phyloP scores from a whole-genome alignment of 1,284 basidiomycete species.

The Fomitopsis schrenkii region DNA sequence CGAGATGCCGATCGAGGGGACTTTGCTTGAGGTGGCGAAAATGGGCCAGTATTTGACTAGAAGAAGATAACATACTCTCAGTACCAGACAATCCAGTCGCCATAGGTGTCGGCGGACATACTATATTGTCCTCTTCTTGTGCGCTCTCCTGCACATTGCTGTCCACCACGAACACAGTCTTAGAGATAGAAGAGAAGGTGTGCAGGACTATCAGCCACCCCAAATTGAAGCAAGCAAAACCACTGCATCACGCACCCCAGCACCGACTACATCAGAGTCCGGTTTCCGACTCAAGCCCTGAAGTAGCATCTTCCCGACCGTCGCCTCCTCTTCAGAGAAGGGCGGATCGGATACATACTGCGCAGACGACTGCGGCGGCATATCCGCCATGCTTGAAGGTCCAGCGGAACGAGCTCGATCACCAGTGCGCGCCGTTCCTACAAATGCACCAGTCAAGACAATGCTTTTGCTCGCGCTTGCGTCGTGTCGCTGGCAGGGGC shows the following conservation, averaged over 20 bases:
- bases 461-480: too few species aligned
- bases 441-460: too few species aligned
- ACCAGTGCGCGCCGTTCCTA: background rate
- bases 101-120: too few species aligned
- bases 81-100: too few species aligned
- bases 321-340: background rate
- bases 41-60: too few species aligned
- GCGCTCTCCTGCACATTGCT: too few species aligned
- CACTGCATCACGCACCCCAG: background rate
- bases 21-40: too few species aligned
- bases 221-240: background rate
- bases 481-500: background rate
- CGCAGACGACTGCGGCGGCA: constrained; percentile 5
- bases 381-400: background rate
- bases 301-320: background rate
- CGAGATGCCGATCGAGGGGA: too few species aligned
- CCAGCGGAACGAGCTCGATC: background rate
- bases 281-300: background rate
- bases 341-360: constrained; percentile 1
- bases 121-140: too few species aligned
- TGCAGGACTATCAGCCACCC: background rate
- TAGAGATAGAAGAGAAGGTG: background rate
- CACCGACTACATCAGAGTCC: background rate
- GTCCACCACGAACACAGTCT: too few species aligned
- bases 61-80: too few species aligned